A percentile compares a stretch with the other conserved stretches of the same genome.
phyloP scores from a whole-genome alignment of 202 grass and related monocot genomes.

The Brachypodium distachyon region DNA sequence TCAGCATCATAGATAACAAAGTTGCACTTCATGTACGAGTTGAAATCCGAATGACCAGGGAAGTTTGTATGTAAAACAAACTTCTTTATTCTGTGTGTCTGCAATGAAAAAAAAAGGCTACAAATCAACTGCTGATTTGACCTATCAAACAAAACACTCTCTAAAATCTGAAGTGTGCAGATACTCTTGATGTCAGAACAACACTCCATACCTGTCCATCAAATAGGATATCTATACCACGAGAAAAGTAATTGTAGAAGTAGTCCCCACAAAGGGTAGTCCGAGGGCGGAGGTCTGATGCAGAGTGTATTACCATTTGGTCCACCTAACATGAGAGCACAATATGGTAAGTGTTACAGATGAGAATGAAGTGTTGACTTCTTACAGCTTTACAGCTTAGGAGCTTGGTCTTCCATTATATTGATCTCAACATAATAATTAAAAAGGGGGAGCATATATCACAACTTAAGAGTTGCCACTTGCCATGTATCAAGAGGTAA shows the following conservation, averaged over 20 bases:
- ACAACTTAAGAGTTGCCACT: not conserved
- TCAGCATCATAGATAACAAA: constrained; percentile 80
- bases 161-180: not conserved
- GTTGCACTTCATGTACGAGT: constrained; percentile 97
- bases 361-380: not conserved
- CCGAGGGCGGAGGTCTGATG: constrained; percentile 65
- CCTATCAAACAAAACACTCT: not conserved
- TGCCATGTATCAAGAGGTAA: not conserved
- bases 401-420: constrained; percentile 8
- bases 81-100: constrained; percentile 98
- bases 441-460: constrained; percentile 1
- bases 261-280: constrained; percentile 90
- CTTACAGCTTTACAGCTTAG: not conserved
- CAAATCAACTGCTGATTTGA: not conserved
- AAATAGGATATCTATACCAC: constrained; percentile 98
- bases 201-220: constrained; percentile 66
- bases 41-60: constrained; percentile 92
- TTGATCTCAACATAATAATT: not conserved
- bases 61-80: constrained; percentile 98
- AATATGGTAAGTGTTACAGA: constrained; percentile 9
- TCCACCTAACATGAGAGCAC: constrained; percentile 53
- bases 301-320: constrained; percentile 99
- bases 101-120: constrained; percentile 13
- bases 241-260: constrained; percentile 92
- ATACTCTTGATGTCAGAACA: not conserved